phyloP scores from a whole-genome alignment of 1,139 yeast genomes.

The Geotrichum macrosporum region DNA sequence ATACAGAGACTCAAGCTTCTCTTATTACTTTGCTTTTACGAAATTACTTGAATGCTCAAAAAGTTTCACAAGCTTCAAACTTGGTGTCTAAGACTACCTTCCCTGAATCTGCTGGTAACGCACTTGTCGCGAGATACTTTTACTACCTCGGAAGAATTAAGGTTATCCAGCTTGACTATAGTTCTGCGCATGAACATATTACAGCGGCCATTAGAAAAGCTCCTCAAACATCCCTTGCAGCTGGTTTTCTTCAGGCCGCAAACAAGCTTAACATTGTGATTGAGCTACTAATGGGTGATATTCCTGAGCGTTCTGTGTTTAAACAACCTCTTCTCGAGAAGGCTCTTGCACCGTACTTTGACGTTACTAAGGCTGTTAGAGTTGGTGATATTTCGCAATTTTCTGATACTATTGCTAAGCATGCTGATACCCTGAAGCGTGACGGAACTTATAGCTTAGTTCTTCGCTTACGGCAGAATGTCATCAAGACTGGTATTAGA shows the following conservation, averaged over 20 bases:
- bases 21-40: constrained; percentile 79
- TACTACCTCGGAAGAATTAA: constrained; percentile 85
- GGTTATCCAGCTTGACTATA: constrained; percentile 89
- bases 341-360: constrained; percentile 73
- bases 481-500: constrained; percentile 95
- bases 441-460: constrained; percentile 87
- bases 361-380: constrained; percentile 87
- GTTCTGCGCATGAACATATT: constrained; percentile 83
- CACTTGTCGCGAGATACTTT: constrained; percentile 86
- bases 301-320: constrained; percentile 87
- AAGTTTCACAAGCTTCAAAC: constrained; percentile 81
- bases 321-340: constrained; percentile 56
- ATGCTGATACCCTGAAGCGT: constrained; percentile 56
- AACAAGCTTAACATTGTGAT: constrained; percentile 83
- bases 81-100: constrained; percentile 84
- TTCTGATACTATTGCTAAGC: constrained; percentile 64
- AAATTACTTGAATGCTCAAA: constrained; percentile 72
- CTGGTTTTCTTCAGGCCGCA: constrained; percentile 86
- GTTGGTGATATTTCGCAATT: constrained; percentile 84
- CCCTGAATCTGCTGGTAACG: constrained; percentile 80
- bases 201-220: constrained; percentile 93
- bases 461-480: constrained; percentile 88
- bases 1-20: constrained; percentile 84
- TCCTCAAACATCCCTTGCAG: constrained; percentile 84
- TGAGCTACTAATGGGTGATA: constrained; percentile 93